Conservation (phyloP, 139 green algal species). For the Coelastrella sp. region DNA sequence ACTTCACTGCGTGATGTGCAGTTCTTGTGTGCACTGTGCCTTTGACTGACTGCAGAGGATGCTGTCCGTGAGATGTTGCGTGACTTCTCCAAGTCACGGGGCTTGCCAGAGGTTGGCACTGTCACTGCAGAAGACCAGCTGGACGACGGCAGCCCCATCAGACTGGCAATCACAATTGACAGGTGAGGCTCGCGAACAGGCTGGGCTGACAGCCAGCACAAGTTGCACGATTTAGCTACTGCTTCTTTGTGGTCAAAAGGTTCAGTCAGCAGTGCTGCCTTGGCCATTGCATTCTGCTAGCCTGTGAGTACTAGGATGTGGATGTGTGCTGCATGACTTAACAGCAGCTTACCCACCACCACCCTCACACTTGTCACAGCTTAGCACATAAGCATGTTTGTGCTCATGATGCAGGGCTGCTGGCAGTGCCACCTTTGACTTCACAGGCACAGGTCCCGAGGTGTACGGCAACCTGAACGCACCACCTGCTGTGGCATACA, state of each 20-base stretch:
- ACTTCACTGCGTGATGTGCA: too few species aligned
- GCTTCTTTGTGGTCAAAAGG: too few species aligned
- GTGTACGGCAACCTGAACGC: slow-evolving; percentile 97
- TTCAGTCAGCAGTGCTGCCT: too few species aligned
- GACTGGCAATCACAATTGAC: slow-evolving; percentile 91
- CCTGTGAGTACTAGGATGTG: too few species aligned
- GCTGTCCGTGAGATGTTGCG: slow-evolving; percentile 89
- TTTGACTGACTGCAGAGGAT: background rate
- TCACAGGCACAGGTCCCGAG: slow-evolving; percentile 87
- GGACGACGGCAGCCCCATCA: slow-evolving; percentile 95
- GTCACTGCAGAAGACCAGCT: slow-evolving; percentile 89
- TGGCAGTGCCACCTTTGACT: slow-evolving; percentile 91
- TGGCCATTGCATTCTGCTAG: too few species aligned
- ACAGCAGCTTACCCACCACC: too few species aligned
- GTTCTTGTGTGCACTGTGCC: too few species aligned
- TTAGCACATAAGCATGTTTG: background rate
- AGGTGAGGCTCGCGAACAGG: slow-evolving; percentile 8
- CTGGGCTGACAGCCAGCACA: too few species aligned
- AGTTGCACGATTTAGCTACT: too few species aligned
- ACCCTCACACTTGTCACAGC: too few species aligned
- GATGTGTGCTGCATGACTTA: too few species aligned
- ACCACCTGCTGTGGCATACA: slow-evolving; percentile 91
- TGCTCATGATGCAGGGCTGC: slow-evolving; percentile 34
- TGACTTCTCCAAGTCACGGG: slow-evolving; percentile 78
- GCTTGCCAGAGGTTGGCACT: slow-evolving; percentile 82